phyloP scores from a whole-genome alignment of 78 protist genomes.

The Anaeramoeba flamelloides region DNA sequence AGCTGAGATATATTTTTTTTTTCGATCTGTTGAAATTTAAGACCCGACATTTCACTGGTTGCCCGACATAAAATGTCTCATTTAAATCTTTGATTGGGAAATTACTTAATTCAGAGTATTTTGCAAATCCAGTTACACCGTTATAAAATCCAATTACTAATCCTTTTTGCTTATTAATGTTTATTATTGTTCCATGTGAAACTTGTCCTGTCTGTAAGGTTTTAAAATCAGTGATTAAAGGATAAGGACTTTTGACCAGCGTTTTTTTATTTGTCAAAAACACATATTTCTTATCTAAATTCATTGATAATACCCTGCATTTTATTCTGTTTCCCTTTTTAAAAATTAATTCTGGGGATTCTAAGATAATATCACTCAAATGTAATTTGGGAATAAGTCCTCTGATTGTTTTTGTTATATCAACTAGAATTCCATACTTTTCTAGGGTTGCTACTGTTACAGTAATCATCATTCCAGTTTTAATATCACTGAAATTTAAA shows the following conservation, averaged over 20 bases:
- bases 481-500: neutral
- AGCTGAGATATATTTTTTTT: neutral
- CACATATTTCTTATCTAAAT: neutral
- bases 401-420: slow-evolving; percentile 8
- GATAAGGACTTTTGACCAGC: slow-evolving; percentile 7
- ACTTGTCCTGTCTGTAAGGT: neutral
- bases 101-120: neutral
- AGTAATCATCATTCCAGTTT: neutral
- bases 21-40: neutral
- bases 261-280: slow-evolving; percentile 3
- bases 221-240: neutral
- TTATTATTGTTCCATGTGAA: neutral
- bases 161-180: neutral
- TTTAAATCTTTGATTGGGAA: neutral
- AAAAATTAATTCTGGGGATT: neutral
- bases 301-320: neutral
- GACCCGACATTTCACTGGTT: neutral
- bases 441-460: slow-evolving; percentile 3
- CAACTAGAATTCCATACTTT: neutral
- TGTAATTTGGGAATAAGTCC: slow-evolving; percentile 13
- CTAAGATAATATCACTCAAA: neutral
- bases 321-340: neutral
- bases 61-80: neutral
- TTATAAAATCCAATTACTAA: neutral
- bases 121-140: neutral